phyloP scores from a whole-genome alignment of 495 filamentous ascomycete genomes.

The Penicillium odoratum region DNA sequence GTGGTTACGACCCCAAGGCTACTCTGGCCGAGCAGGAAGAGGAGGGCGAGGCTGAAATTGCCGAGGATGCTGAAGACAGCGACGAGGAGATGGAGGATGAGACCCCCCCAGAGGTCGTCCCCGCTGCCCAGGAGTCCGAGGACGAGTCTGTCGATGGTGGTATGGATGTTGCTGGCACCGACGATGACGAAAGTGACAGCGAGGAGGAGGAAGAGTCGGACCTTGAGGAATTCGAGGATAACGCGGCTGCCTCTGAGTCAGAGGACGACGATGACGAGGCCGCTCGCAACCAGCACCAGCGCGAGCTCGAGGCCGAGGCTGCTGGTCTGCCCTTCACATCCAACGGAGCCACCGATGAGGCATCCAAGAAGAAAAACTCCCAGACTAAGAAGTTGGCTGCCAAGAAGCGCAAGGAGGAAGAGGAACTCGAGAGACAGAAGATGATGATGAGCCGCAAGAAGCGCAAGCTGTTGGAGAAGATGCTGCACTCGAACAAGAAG shows the following conservation, averaged over 20 bases:
- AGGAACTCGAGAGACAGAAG: slow-evolving; percentile 82
- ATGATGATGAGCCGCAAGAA: slow-evolving; percentile 94
- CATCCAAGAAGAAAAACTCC: slow-evolving; percentile 57
- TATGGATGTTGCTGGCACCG: slow-evolving; percentile 59
- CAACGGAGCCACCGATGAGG: slow-evolving; percentile 33
- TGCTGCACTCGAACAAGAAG: slow-evolving; percentile 85
- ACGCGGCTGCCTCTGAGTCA: slow-evolving; percentile 42
- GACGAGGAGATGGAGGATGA: slow-evolving; percentile 47
- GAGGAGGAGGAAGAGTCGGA: slow-evolving; percentile 41
- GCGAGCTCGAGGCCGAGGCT: slow-evolving; percentile 89
- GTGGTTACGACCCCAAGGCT: slow-evolving; percentile 84
- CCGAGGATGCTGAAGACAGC: slow-evolving; percentile 56
- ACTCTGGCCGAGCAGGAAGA: slow-evolving; percentile 74
- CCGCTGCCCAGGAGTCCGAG: slow-evolving; percentile 32
- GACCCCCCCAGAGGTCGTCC: slow-evolving; percentile 24
- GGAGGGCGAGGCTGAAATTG: slow-evolving; percentile 75
- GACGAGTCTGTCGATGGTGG: slow-evolving; percentile 49
- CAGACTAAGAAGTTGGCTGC: slow-evolving; percentile 66
- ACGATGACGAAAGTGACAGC: slow-evolving; percentile 49
- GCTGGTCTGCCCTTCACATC: slow-evolving; percentile 53
- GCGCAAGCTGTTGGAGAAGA: slow-evolving; percentile 86
- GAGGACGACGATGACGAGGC: slow-evolving; percentile 49
- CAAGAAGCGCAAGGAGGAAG: slow-evolving; percentile 73
- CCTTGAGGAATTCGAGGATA: slow-evolving; percentile 45
- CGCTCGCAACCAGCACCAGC: slow-evolving; percentile 65